Base-by-base conservation (phyloP, 331 rosid species). In the Stylosanthes scabra region DNA sequence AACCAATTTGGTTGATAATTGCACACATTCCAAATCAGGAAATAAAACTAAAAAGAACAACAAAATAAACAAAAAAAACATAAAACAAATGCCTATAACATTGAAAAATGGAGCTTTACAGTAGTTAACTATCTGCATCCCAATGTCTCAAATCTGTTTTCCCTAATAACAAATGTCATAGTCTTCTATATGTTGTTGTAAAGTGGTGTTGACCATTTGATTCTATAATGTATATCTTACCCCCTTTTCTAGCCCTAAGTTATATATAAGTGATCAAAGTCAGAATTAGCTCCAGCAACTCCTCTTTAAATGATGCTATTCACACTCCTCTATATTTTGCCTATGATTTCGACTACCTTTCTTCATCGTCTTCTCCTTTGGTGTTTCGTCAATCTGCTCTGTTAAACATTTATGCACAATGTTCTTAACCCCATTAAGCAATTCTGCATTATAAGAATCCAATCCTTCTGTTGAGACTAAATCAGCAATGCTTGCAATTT, bases 361-460 rank as follows among this genome's bases (percentile, higher is more conserved):
- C 63, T 82, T 78, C 76, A 79, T 84, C 55, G 55, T 61, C 70
- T 80, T 80, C 66, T 82, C 88, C 78, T 76, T 83, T 10, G 87
- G 85, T 2, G 86, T 74, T 70, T 93, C 97, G 47, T 87, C 93
- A 47, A 70, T 72, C 4, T 89, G 88, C 44, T 89, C 96, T 0
- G 75, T 82, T 66, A 92, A 83, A 81, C 92, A 88, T 56, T 73
- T 79, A 12, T 89, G 85, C 66, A 87, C 90, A 47, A 91, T 76
- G 68, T 64, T 84, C 81, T 85, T 88, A 68, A 91, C 89, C 62
- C 88, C 88, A 61, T 80, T 85, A 28, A 93, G 84, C 56, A 93
- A 75, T 41, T 83, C 84, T 66, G 59, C 70, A 68, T 89, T 88
- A 68, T 86, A 78, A 12, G 86, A 77, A 81, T 88, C 90, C 91